Evolutionary conservation across 257 asterid species (phyloP).

Genomic region (Lavandula angustifolia): DNA sequence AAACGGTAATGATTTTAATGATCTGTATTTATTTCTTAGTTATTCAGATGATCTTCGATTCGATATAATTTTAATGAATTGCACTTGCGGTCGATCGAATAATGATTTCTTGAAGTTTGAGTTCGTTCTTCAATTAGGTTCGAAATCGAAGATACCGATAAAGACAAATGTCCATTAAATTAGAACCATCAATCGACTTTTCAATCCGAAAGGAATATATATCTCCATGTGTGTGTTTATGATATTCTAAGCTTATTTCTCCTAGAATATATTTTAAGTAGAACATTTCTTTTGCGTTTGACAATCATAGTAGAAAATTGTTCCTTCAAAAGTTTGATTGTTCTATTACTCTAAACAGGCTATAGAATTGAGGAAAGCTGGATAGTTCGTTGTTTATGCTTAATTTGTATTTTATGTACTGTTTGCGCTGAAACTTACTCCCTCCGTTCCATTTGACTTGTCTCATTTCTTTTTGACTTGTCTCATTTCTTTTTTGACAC

Average conservation of each 20-base stretch:
- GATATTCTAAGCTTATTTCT: background rate
- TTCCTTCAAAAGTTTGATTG: background rate
- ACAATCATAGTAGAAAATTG: background rate
- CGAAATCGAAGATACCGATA: background rate
- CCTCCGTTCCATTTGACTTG: no score
- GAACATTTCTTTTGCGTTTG: background rate
- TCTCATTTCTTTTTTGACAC: no score
- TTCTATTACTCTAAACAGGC: background rate
- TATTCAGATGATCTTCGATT: background rate
- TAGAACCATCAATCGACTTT: no score
- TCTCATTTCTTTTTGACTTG: no score
- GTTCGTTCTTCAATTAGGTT: conserved; percentile 6
- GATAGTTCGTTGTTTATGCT: background rate
- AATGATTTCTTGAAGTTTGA: conserved; percentile 14
- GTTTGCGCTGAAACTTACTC: conserved; percentile 14
- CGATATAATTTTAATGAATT: background rate
- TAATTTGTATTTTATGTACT: background rate
- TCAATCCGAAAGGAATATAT: background rate
- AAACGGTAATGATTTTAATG: no score
- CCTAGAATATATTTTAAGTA: background rate
- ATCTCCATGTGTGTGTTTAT: background rate
- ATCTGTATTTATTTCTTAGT: background rate
- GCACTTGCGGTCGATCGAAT: background rate
- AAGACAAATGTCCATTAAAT: background rate
- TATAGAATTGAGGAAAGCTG: background rate